phyloP scores from a whole-genome alignment of 2,329 filamentous ascomycete species.

The Cladophialophora bantiana region DNA sequence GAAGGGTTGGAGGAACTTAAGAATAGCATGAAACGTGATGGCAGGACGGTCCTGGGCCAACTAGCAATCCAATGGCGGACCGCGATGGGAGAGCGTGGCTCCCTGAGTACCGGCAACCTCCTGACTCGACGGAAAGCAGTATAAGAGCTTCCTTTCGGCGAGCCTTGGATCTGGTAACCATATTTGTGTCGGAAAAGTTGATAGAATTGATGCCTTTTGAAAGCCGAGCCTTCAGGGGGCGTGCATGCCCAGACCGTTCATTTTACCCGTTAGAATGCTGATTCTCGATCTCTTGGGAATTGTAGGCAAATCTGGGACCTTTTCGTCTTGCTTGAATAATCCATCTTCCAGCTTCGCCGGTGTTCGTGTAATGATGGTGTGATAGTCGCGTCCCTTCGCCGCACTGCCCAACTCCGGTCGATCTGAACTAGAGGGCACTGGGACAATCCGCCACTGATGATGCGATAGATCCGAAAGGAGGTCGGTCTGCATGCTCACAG shows the following conservation, averaged over 20 bases:
- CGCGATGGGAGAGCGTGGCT: slow-evolving; percentile 87
- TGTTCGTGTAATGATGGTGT: slow-evolving; percentile 66
- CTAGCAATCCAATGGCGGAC: slow-evolving; percentile 87
- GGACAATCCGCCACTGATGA: slow-evolving; percentile 69
- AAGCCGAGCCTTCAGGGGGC: slow-evolving; percentile 27
- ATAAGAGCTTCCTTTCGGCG: slow-evolving; percentile 16
- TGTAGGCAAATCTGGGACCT: slow-evolving; percentile 30
- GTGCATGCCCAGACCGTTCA: slow-evolving; percentile 40
- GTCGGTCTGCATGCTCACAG: slow-evolving; percentile 51
- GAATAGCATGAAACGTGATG: slow-evolving; percentile 49
- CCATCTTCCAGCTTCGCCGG: slow-evolving; percentile 84
- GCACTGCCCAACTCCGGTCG: slow-evolving; percentile 37
- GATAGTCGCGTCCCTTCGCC: slow-evolving; percentile 61
- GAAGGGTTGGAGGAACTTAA: slow-evolving; percentile 59
- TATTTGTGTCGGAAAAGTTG: not conserved
- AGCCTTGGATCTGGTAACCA: slow-evolving; percentile 1
- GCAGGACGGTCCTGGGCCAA: slow-evolving; percentile 74
- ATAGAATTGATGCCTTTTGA: not conserved
- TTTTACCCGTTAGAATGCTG: slow-evolving; percentile 24
- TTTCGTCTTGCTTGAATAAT: slow-evolving; percentile 52
- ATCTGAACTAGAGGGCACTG: slow-evolving; percentile 63
- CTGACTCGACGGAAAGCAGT: slow-evolving; percentile 50
- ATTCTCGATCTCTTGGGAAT: slow-evolving; percentile 29
- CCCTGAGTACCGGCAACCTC: slow-evolving; percentile 84
- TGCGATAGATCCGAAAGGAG: slow-evolving; percentile 69